Evolutionary conservation across 805 yeast genomes (phyloP), one percentile per base, ranked within the genome.

Genomic region (Saccharomycopsis vini): DNA sequence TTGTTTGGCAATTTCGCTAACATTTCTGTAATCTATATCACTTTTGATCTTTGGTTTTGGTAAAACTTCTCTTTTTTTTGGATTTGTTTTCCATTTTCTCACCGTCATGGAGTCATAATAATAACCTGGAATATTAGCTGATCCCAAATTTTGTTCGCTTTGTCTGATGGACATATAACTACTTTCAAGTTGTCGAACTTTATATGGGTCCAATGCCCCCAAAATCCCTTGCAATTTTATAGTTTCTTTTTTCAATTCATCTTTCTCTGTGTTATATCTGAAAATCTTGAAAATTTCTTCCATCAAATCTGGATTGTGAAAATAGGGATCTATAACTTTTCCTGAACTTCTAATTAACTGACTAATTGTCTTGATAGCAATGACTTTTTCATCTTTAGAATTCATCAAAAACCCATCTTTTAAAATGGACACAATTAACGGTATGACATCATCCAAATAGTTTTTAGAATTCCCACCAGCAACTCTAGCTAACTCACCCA

Each of bases 201-300:
- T 89, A 58, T 90, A 92, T 1, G 99, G 99, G 62, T 92, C 98
- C 39, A 92, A 66, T 0, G 98, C 98, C 50, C 99, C 99, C 34
- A 92, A 66, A 28, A 89, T 88, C 57, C 99, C 99, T 45, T 92
- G 67, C 20, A 92, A 63, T 51, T 90, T 72, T 1, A 92, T 95
- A 0, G 96, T 83, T 59, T 92, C 97, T 45, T 95, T 68, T 55
- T 92, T 76, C 5, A 86, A 79, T 3, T 73, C 64, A 2, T 81
- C 73, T 0, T 95, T 76, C 9, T 46, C 88, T 77, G 51, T 84
- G 18, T 23, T 36, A 20, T 40, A 43, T n/a, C 48, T 84, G 44
- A 92, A 64, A 33, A 92, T 87, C 43, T 79, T 80, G 3, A 88
- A 85, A 26, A 92, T 65, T 61, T 86, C 76, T 5, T 90, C 88